These are phyloP conservation scores for Oryza officinalis DNA, from an alignment of 176 grass and related monocot genomes.

Conservation along the genomic window DNA sequence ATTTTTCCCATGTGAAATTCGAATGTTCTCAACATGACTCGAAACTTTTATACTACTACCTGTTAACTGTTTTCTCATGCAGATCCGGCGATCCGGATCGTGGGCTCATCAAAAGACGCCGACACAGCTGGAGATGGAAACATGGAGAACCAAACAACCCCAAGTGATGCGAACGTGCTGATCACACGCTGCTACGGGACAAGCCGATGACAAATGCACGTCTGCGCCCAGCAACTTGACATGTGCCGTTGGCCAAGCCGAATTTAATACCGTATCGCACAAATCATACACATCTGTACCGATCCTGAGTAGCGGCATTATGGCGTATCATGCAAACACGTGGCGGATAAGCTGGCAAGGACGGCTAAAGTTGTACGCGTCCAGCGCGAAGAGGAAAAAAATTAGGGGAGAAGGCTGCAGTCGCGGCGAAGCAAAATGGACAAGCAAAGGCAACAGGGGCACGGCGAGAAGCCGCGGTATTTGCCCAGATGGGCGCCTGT, in stretches of 20 bases:
- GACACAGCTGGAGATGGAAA: not conserved
- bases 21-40: not conserved
- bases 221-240: not conserved
- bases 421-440: not conserved
- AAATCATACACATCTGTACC: not conserved
- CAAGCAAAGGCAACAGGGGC: conserved; percentile 11
- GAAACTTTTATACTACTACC: not conserved
- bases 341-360: conserved; percentile 1
- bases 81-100: not conserved
- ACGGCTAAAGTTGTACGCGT: not conserved
- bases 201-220: not conserved
- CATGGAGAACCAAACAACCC: not conserved
- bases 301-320: not conserved
- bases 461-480: conserved; percentile 6
- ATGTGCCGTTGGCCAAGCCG: not conserved
- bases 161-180: not conserved
- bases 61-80: not conserved
- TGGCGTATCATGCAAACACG: conserved; percentile 3
- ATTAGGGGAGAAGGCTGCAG: not conserved
- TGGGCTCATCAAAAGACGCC: not conserved
- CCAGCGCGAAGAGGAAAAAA: not conserved
- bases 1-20: not conserved
- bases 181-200: not conserved
- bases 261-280: not conserved
- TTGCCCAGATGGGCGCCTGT: conserved; percentile 5